These are phyloP conservation scores for Auricularia cornea DNA, from an alignment of 768 basidiomycete species.

Conservation along the genomic window DNA sequence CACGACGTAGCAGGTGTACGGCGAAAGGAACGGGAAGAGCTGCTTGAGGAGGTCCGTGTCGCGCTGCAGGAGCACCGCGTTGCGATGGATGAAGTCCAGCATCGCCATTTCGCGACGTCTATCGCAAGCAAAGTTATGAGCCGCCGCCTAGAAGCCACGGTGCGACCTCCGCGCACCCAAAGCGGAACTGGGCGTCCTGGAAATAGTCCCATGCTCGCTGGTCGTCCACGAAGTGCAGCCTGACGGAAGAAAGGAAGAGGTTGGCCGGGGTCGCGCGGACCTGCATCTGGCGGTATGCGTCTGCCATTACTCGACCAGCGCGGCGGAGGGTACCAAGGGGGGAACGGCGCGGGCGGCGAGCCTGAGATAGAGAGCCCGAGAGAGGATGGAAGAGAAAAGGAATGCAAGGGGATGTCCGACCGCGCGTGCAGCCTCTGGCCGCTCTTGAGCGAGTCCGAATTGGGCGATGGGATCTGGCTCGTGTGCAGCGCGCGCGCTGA, in stretches of 20 bases:
- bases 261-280: background rate
- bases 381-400: too few species aligned
- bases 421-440: too few species aligned
- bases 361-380: too few species aligned
- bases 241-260: background rate
- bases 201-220: background rate
- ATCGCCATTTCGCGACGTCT: background rate
- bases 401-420: too few species aligned
- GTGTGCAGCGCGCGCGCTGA: too few species aligned
- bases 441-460: too few species aligned
- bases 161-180: background rate
- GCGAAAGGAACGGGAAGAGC: background rate
- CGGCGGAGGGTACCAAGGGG: too few species aligned
- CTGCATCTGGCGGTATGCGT: background rate
- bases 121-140: too few species aligned
- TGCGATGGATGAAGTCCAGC: background rate
- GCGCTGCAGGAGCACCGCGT: background rate
- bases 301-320: background rate
- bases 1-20: background rate
- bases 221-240: background rate
- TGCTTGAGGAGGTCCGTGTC: constrained; percentile 1
- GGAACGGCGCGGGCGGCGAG: background rate
- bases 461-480: too few species aligned
- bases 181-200: background rate
- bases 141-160: too few species aligned